phyloP scores from a whole-genome alignment of 1,139 yeast genomes.

The Hansenula lynferdii region DNA sequence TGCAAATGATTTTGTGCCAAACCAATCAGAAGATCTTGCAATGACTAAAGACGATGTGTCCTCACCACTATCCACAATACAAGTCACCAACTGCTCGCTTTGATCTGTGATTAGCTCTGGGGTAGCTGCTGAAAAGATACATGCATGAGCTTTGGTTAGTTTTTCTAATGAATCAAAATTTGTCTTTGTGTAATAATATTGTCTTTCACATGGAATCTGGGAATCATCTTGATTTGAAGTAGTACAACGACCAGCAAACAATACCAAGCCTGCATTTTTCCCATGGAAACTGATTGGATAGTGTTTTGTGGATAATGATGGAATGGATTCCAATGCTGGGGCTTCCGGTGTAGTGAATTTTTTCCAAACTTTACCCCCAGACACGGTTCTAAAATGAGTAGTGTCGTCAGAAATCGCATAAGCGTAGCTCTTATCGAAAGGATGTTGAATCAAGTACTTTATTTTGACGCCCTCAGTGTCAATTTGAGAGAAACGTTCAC shows the following conservation, averaged over 20 bases:
- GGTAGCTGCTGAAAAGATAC: conserved; percentile 47
- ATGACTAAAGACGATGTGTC: conserved; percentile 33
- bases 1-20: conserved; percentile 33
- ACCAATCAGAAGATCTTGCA: conserved; percentile 46
- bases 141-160: conserved; percentile 33
- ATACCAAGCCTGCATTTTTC: conserved; percentile 31
- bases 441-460: conserved; percentile 37
- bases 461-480: conserved; percentile 27
- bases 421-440: conserved; percentile 41
- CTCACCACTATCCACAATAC: conserved; percentile 38
- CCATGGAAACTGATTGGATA: conserved; percentile 35
- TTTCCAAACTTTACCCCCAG: conserved; percentile 55
- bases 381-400: conserved; percentile 46
- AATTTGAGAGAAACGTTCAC: conserved; percentile 43
- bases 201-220: conserved; percentile 29
- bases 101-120: conserved; percentile 27
- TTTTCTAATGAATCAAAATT: conserved; percentile 40
- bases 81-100: conserved; percentile 39
- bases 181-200: conserved; percentile 45
- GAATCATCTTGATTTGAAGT: conserved; percentile 17
- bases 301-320: conserved; percentile 12
- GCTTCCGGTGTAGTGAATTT: conserved; percentile 29
- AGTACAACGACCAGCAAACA: conserved; percentile 37
- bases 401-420: conserved; percentile 39
- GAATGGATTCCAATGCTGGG: conserved; percentile 21